phyloP scores from a whole-genome alignment of 441 rosid species.

The Corymbia calophylla region DNA sequence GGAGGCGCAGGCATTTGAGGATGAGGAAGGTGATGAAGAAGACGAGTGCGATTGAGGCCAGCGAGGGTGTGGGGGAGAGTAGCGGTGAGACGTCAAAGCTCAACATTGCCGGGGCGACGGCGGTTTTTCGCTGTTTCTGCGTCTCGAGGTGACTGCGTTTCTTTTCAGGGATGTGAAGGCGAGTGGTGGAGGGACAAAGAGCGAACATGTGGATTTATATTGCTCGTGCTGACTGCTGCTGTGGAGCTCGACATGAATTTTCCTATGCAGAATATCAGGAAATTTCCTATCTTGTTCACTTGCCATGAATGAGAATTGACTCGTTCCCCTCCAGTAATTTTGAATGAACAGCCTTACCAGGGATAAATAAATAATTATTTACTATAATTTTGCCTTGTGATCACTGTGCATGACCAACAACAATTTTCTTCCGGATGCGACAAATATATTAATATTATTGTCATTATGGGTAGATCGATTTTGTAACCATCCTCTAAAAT shows the following conservation, averaged over 20 bases:
- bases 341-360: too few species aligned
- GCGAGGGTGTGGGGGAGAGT: background rate
- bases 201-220: background rate
- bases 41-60: background rate
- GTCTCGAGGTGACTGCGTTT: background rate
- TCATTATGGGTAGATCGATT: background rate
- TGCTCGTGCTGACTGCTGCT: background rate
- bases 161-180: background rate
- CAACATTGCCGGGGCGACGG: background rate
- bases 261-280: too few species aligned
- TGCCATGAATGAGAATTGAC: too few species aligned
- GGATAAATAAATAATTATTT: too few species aligned
- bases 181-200: background rate
- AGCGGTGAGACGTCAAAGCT: background rate
- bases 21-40: background rate
- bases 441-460: too few species aligned
- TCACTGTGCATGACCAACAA: too few species aligned
- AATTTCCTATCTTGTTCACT: too few species aligned
- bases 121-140: background rate
- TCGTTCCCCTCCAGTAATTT: too few species aligned
- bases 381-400: too few species aligned
- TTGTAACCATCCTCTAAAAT: background rate
- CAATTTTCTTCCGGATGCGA: too few species aligned
- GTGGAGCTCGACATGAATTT: too few species aligned
- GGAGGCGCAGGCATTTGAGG: conserved; percentile 2